Percentiles rank a stretch among this genome's conserved stretches.
Conservation (phyloP, 345 rosid genomes). For the thale cress (Arabidopsis thaliana) region TAIR10.1 NC_003075.7:10376001-10376500, state of each 20-base stretch:
- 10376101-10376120: conserved; percentile 42
- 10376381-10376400: conserved; percentile 59
- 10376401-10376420: neutral
- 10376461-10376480: conserved; percentile 69
- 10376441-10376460: conserved; percentile 1
- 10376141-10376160: conserved; percentile 77
- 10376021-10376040: conserved; percentile 21
- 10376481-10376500: conserved; percentile 83
- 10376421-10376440: neutral
- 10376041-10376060: neutral
- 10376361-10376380: conserved; percentile 76
- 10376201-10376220: conserved; percentile 50
- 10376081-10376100: conserved; percentile 18
- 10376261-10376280: neutral
- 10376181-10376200: conserved; percentile 78
- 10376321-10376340: conserved; percentile 96
- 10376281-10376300: conserved; percentile 69
- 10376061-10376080: neutral
- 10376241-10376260: neutral
- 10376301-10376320: conserved; percentile 88
- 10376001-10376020: conserved; percentile 98
- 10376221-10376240: neutral
- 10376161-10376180: conserved; percentile 79
- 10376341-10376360: conserved; percentile 73
- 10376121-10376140: conserved; percentile 94